phyloP scores from a whole-genome alignment of 495 filamentous ascomycete species.

The Massariosphaeria phaeospora region DNA sequence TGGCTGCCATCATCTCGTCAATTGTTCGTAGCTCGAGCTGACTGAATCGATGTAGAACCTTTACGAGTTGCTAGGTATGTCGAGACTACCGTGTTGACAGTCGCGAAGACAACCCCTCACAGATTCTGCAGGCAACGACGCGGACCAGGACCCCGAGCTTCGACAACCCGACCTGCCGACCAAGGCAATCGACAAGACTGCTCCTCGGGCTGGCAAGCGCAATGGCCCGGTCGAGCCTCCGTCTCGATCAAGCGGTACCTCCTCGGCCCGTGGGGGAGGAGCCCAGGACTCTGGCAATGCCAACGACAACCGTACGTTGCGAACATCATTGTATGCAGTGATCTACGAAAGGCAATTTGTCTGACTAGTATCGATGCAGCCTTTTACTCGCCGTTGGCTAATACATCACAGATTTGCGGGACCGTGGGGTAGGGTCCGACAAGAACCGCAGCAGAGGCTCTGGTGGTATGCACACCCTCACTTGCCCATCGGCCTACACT shows the following conservation, averaged over 20 bases:
- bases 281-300: slow-evolving; percentile 39
- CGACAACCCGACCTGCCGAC: slow-evolving; percentile 69
- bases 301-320: slow-evolving; percentile 31
- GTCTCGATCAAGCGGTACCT: slow-evolving; percentile 18
- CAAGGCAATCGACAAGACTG: slow-evolving; percentile 80
- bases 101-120: background rate
- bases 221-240: slow-evolving; percentile 74
- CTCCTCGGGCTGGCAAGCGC: slow-evolving; percentile 76
- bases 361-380: too few relatives aligned
- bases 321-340: background rate
- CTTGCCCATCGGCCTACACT: slow-evolving; percentile 44
- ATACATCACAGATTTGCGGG: slow-evolving; percentile 81
- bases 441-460: slow-evolving; percentile 78
- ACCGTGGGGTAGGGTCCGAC: slow-evolving; percentile 73
- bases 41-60: slow-evolving; percentile 37
- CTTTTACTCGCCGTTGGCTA: too few relatives aligned
- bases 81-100: background rate
- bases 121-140: slow-evolving; percentile 64
- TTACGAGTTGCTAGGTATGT: slow-evolving; percentile 44
- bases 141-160: slow-evolving; percentile 84
- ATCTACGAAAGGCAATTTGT: too few relatives aligned
- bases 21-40: slow-evolving; percentile 6
- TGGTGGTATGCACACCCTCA: slow-evolving; percentile 53
- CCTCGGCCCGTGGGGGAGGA: too few relatives aligned
- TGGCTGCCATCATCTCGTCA: background rate